Percentiles rank a stretch among this genome's conserved stretches.
These are phyloP conservation scores for Penicillium canariense DNA, from an alignment of 495 filamentous ascomycete genomes.

Conservation along the genomic window DNA sequence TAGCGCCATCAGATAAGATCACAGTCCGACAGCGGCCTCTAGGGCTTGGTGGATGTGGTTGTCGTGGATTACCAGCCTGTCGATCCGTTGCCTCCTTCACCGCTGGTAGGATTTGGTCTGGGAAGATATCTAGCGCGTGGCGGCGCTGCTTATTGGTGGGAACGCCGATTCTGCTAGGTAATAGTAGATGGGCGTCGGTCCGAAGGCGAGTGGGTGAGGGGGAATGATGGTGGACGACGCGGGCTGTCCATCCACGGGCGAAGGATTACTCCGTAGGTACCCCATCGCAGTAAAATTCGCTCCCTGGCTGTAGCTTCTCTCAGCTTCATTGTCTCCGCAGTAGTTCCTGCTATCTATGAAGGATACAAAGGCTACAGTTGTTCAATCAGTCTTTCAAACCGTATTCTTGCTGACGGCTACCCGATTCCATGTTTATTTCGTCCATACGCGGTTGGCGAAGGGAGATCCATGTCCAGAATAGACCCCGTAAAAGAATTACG, in stretches of 20 bases:
- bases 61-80: conserved; percentile 8
- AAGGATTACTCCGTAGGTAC: no score
- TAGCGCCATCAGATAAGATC: conserved; percentile 37
- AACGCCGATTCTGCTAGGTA: conserved; percentile 25
- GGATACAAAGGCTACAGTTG: no score
- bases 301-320: no score
- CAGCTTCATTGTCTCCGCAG: no score
- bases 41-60: conserved; percentile 2
- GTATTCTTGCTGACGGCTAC: no score
- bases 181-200: conserved; percentile 13
- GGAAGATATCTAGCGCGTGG: conserved; percentile 13
- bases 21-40: conserved; percentile 18
- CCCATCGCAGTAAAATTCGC: no score
- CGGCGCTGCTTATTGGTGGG: conserved; percentile 13
- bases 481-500: no score
- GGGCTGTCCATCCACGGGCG: conserved; percentile 14
- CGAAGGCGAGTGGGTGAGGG: background rate
- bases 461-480: no score
- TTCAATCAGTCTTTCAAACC: no score
- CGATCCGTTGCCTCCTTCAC: conserved; percentile 22
- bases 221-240: background rate
- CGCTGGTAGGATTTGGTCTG: conserved; percentile 6
- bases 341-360: no score
- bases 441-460: no score
- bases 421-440: no score